Conservation (phyloP, 768 basidiomycete species). For the Amanita jacksonii region DNA sequence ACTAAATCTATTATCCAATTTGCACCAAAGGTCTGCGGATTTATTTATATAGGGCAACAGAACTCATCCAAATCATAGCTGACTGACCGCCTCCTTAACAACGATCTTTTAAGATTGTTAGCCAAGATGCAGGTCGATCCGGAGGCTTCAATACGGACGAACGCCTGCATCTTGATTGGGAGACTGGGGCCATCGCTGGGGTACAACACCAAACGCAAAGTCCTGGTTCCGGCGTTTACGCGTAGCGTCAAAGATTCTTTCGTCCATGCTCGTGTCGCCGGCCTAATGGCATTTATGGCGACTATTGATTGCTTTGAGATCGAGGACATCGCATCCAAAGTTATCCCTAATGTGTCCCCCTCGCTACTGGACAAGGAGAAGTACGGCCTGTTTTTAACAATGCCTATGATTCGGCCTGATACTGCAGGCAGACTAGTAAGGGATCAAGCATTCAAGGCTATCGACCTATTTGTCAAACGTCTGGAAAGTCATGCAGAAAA, state of each 20-base stretch:
- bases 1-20: constrained; percentile 79
- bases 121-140: constrained; percentile 89
- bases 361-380: constrained; percentile 89
- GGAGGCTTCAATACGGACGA: constrained; percentile 93
- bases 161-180: constrained; percentile 93
- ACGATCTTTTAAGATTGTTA: constrained; percentile 86
- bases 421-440: constrained; percentile 60
- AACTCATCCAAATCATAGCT: constrained; percentile 38
- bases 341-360: constrained; percentile 77
- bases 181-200: constrained; percentile 80
- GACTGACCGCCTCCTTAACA: constrained; percentile 87
- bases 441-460: constrained; percentile 92
- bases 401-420: not conserved
- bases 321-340: constrained; percentile 83
- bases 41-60: not conserved
- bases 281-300: constrained; percentile 93
- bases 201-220: constrained; percentile 86
- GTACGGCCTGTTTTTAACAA: constrained; percentile 31
- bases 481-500: constrained; percentile 69
- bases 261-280: constrained; percentile 88
- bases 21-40: constrained; percentile 63
- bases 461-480: constrained; percentile 79
- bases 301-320: constrained; percentile 82
- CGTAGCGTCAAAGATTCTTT: constrained; percentile 86
- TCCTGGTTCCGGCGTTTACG: constrained; percentile 93